Evolutionary conservation across 2,329 filamentous ascomycete genomes (phyloP).

Genomic region (Pleurostoma richardsiae): DNA sequence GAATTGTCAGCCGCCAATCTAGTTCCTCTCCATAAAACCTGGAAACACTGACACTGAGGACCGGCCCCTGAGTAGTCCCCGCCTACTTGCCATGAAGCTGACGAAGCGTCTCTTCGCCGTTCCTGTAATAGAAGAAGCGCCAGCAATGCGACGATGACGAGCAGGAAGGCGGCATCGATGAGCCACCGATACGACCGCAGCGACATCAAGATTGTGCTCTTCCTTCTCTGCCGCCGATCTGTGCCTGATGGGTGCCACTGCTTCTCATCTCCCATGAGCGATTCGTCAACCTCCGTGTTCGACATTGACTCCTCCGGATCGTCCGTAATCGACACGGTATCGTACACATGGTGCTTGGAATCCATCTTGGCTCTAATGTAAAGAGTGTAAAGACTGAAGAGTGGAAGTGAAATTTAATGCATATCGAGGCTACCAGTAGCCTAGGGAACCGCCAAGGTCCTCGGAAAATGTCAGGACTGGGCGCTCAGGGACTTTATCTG

Average conservation of each 20-base stretch:
- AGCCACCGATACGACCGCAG: slow-evolving; percentile 21
- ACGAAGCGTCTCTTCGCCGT: slow-evolving; percentile 3
- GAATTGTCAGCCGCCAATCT: background rate
- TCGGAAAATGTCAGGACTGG: too few relatives aligned
- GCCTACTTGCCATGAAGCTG: slow-evolving; percentile 24
- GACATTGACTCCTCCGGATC: slow-evolving; percentile 20
- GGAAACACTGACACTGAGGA: slow-evolving; percentile 24
- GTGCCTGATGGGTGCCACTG: slow-evolving; percentile 15
- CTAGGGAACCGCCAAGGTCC: too few relatives aligned
- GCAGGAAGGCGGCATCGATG: slow-evolving; percentile 22
- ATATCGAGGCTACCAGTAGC: too few relatives aligned
- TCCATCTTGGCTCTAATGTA: background rate
- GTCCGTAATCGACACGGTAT: slow-evolving; percentile 16
- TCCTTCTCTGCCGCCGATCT: slow-evolving; percentile 8
- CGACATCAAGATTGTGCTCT: slow-evolving; percentile 4
- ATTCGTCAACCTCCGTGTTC: slow-evolving; percentile 28
- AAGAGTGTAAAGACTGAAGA: too few relatives aligned
- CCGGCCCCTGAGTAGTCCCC: slow-evolving; percentile 29
- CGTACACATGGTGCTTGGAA: slow-evolving; percentile 8
- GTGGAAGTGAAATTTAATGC: too few relatives aligned
- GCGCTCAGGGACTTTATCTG: too few relatives aligned
- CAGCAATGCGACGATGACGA: slow-evolving; percentile 22
- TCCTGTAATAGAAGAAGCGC: slow-evolving; percentile 12
- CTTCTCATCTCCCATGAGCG: slow-evolving; percentile 24
- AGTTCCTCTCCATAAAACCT: background rate